Evolutionary conservation across 2,329 filamentous ascomycete species (phyloP).

Genomic region (Colletotrichum viniferum): DNA sequence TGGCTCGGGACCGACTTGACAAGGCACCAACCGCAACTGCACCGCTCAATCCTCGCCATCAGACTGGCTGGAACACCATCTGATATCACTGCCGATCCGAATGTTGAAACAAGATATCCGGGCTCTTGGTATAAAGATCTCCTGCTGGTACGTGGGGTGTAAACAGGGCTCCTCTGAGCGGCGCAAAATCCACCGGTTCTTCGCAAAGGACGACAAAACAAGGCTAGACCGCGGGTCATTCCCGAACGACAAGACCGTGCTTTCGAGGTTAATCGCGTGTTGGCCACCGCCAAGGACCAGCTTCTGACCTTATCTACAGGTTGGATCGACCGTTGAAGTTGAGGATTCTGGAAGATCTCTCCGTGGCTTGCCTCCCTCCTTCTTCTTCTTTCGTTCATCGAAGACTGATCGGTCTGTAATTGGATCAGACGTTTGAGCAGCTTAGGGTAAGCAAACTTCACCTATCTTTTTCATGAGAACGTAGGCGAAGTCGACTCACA

Average conservation of each 20-base stretch:
- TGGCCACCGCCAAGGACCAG: not conserved
- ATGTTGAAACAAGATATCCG: conserved; percentile 11
- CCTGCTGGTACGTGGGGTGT: not conserved
- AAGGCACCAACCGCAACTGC: not conserved
- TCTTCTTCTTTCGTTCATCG: not conserved
- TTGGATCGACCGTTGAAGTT: conserved; percentile 5
- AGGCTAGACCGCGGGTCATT: not conserved
- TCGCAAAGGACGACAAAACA: conserved; percentile 1
- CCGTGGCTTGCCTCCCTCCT: not conserved
- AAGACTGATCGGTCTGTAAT: not conserved
- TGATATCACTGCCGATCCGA: not conserved
- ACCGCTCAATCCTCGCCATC: conserved; percentile 12
- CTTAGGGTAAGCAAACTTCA: not conserved
- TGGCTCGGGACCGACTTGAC: conserved; percentile 11
- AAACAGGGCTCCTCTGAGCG: not conserved
- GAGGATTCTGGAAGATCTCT: not conserved
- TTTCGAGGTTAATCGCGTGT: not conserved
- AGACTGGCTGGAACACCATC: conserved; percentile 14
- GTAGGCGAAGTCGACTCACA: not conserved
- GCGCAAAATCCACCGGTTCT: conserved; percentile 6
- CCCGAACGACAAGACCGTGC: conserved; percentile 19
- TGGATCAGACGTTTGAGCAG: not conserved
- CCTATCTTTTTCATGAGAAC: not conserved
- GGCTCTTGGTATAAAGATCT: conserved; percentile 15
- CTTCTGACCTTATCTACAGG: conserved; percentile 10